Evolutionary conservation across 768 basidiomycete species (phyloP), one percentile per base, ranked within the genome.

Genomic region (Suillus lakei): DNA sequence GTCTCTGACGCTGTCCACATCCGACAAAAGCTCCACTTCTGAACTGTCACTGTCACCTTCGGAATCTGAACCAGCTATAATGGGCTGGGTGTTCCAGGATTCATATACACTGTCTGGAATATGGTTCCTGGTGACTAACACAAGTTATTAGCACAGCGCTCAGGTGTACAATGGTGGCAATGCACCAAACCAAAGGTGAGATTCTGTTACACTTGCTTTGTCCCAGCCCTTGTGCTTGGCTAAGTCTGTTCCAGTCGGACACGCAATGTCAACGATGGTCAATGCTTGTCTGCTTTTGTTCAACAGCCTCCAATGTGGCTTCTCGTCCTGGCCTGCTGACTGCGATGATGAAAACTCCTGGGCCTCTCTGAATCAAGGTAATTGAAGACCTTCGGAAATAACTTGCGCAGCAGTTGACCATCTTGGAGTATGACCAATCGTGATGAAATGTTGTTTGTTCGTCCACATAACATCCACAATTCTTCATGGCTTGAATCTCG

Each of bases 401-500:
- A 48, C 38, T 44, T 30, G 12, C 13, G 3, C 9, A 46, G 8
- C 21, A 44, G 4, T 8, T 32, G 30, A 30, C 2, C 28, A 44
- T 21, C 12, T 34, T 4, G 10, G n/a, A 5, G 8, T 43, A 44
- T 15, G 60, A 23, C 60, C 60, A 61, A 5, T 30, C 23, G 13
- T 32, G 30, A 44, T 61, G 0, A 8, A 61, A 28, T 15, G 28
- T 18, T 4, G 23, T 15, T 13, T 26, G 43, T 30, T 34, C 43
- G 12, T 48, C 60, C 16, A 30, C 13, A 36, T 61, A 61, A 48
- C 60, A 61, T 28, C 43, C 18, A 3, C 18, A 21, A 36, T 61
- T 61, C 41, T 61, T 61, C 44, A 61, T 43, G n/a, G 43, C 32
- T 44, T 61, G 60, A 26, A 61, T 36, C 39, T 61, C 38, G n/a